Evolutionary conservation across 2,329 filamentous ascomycete species (phyloP), one percentile per base, ranked within the genome.

Genomic region (Hypoxylon sp.): DNA sequence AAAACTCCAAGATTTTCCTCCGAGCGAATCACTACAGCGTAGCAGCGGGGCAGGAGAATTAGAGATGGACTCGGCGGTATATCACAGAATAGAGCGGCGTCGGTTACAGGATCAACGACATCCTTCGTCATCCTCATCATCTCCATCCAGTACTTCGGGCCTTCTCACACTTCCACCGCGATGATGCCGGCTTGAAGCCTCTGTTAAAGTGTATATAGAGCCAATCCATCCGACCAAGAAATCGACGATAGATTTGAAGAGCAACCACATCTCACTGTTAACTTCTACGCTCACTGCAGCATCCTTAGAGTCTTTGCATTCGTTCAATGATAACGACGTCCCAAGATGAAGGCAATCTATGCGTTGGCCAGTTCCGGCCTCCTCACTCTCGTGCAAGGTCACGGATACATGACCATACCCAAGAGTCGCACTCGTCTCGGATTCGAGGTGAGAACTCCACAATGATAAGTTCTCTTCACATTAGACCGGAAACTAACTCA

Each of bases 361-460:
- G 55, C 47, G 3, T 46, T 71, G 35, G 59, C 54, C 39, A 24
- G 55, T 37, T 56, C 66, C 35, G 52, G 63, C 59, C 56, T 71
- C 29, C 6, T 65, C 53, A 63, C 62, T 52, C 62, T 71, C 24
- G 65, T 63, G 53, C 48, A 77, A 50, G 83, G 81, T 5, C 84
- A 86, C 73, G 84, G 84, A 5, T 86, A 86, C 65, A 56, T 85
- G 42, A 81, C 77, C 3, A 78, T 77, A 1, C 83, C 84, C 0
- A 76, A 70, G 11, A 85, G 83, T 64, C 81, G 84, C 6, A 83
- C 81, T 3, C 78, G 82, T 24, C 79, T 84, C 5, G 82, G 82
- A 9, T 72, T 76, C 9, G 79, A 84, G 77, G 84, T 85, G 70
- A 65, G 73, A 48, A 10, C 33, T 24, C 39, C 26, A 22, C 11